Percentiles rank a stretch among this genome's conserved stretches.
These are phyloP conservation scores for Ceratocystis albifundus DNA, from an alignment of 2,329 filamentous ascomycete species.

Conservation along the genomic window DNA sequence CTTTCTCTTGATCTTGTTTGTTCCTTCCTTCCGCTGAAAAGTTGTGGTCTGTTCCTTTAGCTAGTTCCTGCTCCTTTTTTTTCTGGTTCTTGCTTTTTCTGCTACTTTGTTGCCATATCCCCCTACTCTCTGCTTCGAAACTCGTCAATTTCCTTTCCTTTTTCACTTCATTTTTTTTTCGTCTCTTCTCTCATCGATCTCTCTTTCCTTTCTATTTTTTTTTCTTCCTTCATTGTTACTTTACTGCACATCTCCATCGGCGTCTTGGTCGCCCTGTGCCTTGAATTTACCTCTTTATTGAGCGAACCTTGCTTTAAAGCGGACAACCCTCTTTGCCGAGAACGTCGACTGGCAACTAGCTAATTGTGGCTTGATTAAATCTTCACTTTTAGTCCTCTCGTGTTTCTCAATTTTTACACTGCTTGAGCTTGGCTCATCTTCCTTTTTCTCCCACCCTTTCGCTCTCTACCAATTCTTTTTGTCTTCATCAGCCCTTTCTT, in stretches of 20 bases:
- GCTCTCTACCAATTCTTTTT: background rate
- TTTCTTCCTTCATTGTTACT: background rate
- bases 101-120: background rate
- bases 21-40: constrained; percentile 19
- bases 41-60: constrained; percentile 10
- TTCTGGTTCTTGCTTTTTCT: constrained; percentile 5
- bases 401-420: background rate
- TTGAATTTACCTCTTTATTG: background rate
- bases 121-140: background rate
- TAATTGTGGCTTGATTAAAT: too few relatives aligned
- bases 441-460: background rate
- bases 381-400: background rate
- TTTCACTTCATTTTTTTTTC: background rate
- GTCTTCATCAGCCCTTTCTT: constrained; percentile 24
- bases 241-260: too few relatives aligned
- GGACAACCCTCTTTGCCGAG: too few relatives aligned
- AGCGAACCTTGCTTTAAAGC: too few relatives aligned
- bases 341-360: too few relatives aligned
- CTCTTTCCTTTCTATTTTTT: background rate
- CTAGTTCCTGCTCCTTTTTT: background rate
- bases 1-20: constrained; percentile 1
- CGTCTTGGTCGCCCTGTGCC: background rate
- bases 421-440: too few relatives aligned
- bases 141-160: background rate
- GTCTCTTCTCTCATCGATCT: background rate